Conservation (phyloP, 2,329 filamentous ascomycete species). For the Xylaria sp. region DNA sequence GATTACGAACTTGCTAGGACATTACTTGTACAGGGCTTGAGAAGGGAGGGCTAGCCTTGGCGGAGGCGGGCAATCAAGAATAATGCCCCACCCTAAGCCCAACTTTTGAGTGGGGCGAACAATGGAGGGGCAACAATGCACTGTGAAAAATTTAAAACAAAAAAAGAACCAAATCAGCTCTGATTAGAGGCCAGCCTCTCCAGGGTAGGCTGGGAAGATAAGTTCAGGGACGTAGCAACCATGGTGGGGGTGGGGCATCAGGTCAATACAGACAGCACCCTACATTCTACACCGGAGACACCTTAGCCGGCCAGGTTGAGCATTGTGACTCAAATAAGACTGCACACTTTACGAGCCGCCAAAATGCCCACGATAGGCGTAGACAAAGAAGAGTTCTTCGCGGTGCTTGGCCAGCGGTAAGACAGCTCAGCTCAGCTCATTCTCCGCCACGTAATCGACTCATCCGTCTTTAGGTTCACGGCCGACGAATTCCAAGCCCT, state of each 20-base stretch:
- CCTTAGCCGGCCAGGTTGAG: neutral
- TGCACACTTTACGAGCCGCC: constrained; percentile 24
- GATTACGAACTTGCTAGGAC: neutral
- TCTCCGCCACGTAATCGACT: constrained; percentile 37
- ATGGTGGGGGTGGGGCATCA: constrained; percentile 35
- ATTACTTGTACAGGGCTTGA: neutral
- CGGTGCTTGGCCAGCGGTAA: constrained; percentile 88
- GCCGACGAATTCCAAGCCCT: constrained; percentile 96
- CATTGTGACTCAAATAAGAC: constrained; percentile 34
- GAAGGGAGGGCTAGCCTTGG: neutral
- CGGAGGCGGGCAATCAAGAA: constrained; percentile 8
- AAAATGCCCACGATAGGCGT: constrained; percentile 96
- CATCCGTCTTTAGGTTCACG: constrained; percentile 72
- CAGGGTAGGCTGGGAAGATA: constrained; percentile 25
- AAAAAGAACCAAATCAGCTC: constrained; percentile 17
- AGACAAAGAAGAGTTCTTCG: constrained; percentile 95
- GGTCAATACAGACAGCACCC: neutral
- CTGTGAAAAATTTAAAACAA: constrained; percentile 22
- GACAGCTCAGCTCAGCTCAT: constrained; percentile 40
- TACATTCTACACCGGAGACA: neutral
- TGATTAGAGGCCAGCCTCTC: constrained; percentile 7
- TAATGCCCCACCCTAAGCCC: constrained; percentile 7
- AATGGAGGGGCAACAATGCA: constrained; percentile 31
- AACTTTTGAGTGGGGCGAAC: neutral
- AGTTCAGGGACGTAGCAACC: constrained; percentile 13